Conservation (phyloP, 768 basidiomycete genomes). For the Candolleomyces eurysporus region DNA sequence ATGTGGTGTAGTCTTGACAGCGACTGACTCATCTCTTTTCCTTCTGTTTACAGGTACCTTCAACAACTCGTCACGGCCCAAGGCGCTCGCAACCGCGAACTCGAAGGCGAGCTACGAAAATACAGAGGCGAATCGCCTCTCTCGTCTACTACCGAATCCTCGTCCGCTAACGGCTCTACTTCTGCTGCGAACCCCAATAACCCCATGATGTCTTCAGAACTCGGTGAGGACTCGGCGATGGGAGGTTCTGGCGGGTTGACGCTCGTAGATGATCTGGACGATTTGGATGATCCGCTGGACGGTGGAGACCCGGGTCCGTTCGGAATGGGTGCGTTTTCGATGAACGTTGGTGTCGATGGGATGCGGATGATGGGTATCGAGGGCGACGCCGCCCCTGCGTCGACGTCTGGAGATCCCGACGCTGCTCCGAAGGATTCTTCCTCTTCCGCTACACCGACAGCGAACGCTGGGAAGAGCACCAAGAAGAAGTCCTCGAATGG, state of each 20-base stretch:
- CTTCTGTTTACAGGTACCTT: constrained; percentile 51
- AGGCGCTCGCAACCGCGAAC: constrained; percentile 72
- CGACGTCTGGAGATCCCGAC: background rate
- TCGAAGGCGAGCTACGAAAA: constrained; percentile 62
- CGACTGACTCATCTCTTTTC: background rate
- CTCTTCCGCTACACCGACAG: background rate
- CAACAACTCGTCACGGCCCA: constrained; percentile 84
- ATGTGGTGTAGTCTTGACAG: background rate
- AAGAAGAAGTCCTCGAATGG: constrained; percentile 7
- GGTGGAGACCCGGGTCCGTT: background rate
- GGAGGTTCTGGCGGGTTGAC: constrained; percentile 6
- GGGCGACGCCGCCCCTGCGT: background rate
- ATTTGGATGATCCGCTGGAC: constrained; percentile 5
- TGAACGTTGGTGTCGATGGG: background rate
- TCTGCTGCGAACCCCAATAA: constrained; percentile 23
- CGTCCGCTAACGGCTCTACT: constrained; percentile 16
- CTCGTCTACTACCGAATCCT: background rate
- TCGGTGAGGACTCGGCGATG: constrained; percentile 5
- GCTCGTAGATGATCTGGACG: background rate
- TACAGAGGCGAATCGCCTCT: constrained; percentile 18
- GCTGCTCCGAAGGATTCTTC: too few species aligned
- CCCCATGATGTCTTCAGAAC: too few species aligned
- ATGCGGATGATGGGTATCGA: background rate
- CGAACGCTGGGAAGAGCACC: background rate
- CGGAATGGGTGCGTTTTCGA: background rate